Evolutionary conservation across 106 monocot genomes (phyloP).

Genomic region (Triglochin maritima): DNA sequence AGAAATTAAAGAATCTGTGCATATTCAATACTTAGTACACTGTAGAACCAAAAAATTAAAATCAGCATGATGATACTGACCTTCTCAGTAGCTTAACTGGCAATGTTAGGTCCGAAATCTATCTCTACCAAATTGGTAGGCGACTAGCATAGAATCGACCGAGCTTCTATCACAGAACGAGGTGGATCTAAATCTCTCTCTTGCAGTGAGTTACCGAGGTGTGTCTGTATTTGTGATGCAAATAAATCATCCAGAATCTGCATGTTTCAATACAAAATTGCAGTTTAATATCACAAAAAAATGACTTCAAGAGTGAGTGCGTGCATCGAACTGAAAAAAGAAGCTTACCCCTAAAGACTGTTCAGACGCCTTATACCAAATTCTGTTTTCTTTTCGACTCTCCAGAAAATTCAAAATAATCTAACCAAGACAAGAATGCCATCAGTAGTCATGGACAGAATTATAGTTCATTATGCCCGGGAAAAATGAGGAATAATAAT

Average conservation of each 20-base stretch:
- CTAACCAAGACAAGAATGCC: conserved; percentile 18
- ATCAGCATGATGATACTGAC: too few species aligned
- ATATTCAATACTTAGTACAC: too few species aligned
- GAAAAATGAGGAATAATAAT: background rate
- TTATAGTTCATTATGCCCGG: background rate
- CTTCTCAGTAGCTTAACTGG: too few species aligned
- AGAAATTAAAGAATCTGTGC: too few species aligned
- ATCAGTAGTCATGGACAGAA: background rate
- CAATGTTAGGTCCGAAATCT: too few species aligned
- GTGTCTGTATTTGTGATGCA: conserved; percentile 69
- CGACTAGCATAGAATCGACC: conserved; percentile 60
- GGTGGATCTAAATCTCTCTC: conserved; percentile 78
- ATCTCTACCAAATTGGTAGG: too few species aligned
- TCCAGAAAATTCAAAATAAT: conserved; percentile 77
- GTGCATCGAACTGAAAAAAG: background rate
- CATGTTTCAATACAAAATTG: background rate
- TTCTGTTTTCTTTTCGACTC: conserved; percentile 80
- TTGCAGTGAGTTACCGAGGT: conserved; percentile 55
- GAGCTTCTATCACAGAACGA: conserved; percentile 59
- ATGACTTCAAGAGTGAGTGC: background rate
- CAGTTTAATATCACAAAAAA: background rate
- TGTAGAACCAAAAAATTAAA: too few species aligned
- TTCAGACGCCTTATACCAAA: conserved; percentile 70
- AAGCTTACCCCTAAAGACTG: conserved; percentile 66
- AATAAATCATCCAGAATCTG: conserved; percentile 81